Conservation (phyloP, 2,329 filamentous ascomycete species). For the Tolypocladium cylindrosporum region DNA sequence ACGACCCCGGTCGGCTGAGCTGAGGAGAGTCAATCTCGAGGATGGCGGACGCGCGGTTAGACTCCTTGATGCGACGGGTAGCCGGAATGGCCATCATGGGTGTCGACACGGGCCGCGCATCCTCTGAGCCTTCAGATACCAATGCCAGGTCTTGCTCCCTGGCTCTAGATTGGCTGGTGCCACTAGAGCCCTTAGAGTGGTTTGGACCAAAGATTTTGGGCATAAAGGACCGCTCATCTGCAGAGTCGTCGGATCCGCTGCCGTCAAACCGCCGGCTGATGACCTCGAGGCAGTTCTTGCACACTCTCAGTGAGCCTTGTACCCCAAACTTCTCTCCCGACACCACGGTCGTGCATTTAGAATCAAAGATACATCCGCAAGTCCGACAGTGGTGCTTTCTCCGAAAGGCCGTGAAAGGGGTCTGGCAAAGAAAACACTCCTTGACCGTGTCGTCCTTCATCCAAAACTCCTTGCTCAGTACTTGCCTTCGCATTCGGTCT, state of each 20-base stretch:
- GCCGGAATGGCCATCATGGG: constrained; percentile 64
- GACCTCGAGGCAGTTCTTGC: constrained; percentile 84
- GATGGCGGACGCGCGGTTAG: constrained; percentile 77
- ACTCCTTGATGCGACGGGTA: constrained; percentile 57
- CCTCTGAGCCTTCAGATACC: constrained; percentile 31
- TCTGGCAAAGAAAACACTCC: constrained; percentile 88
- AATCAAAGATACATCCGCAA: constrained; percentile 98
- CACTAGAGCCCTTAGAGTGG: constrained; percentile 31
- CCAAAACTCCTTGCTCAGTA: constrained; percentile 94
- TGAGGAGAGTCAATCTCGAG: constrained; percentile 82
- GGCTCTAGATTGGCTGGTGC: constrained; percentile 18
- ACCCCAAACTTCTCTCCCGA: constrained; percentile 82
- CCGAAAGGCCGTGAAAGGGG: constrained; percentile 84
- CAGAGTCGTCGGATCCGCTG: constrained; percentile 78
- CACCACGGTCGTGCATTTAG: constrained; percentile 89
- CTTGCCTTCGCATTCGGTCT: constrained; percentile 70
- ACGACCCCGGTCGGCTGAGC: constrained; percentile 84
- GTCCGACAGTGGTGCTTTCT: constrained; percentile 93
- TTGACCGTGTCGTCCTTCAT: constrained; percentile 99
- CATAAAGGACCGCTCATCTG: constrained; percentile 62
- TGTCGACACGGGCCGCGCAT: constrained; percentile 47
- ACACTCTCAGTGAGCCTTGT: constrained; percentile 73
- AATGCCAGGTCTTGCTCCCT: constrained; percentile 29
- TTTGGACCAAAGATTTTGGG: constrained; percentile 51
- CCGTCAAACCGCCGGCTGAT: constrained; percentile 86